Evolutionary conservation across 1,284 basidiomycete species (phyloP).

Genomic region (Papiliotrema nemorosa): DNA sequence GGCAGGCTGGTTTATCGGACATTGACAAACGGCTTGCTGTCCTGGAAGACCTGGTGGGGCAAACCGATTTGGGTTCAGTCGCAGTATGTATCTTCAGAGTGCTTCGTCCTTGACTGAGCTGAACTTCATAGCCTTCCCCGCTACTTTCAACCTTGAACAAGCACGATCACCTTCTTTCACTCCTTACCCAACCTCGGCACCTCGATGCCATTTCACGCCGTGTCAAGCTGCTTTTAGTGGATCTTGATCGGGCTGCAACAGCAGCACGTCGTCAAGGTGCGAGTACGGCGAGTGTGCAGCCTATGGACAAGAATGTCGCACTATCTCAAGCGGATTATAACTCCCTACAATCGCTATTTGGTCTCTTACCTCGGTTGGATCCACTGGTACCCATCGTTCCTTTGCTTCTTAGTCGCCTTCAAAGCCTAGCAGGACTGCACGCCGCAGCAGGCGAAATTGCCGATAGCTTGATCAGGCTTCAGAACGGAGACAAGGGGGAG

Average conservation of each 20-base stretch:
- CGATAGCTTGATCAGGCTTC: conserved; percentile 59
- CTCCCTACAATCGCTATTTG: conserved; percentile 59
- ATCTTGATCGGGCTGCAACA: conserved; percentile 79
- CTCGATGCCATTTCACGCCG: conserved; percentile 94
- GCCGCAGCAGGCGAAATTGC: conserved; percentile 71
- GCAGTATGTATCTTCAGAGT: conserved; percentile 49
- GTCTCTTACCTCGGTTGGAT: conserved; percentile 74
- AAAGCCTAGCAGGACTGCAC: conserved; percentile 78
- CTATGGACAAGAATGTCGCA: conserved; percentile 31
- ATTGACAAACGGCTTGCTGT: conserved; percentile 75
- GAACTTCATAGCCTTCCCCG: conserved; percentile 64
- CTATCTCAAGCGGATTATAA: conserved; percentile 56
- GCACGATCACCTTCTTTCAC: conserved; percentile 69
- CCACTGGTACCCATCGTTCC: conserved; percentile 86
- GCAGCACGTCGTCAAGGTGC: conserved; percentile 43
- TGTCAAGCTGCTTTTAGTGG: conserved; percentile 85
- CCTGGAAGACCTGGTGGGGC: conserved; percentile 72
- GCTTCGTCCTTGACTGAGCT: too few species aligned
- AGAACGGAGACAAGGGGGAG: conserved; percentile 65
- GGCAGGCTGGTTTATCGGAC: conserved; percentile 53
- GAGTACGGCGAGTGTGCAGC: conserved; percentile 33
- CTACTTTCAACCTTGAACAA: conserved; percentile 75
- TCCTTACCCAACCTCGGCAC: conserved; percentile 92
- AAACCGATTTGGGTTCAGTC: conserved; percentile 22
- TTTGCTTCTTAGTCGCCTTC: conserved; percentile 80